Base-by-base conservation (phyloP, 768 basidiomycete genomes). In the Lactarius quietus region DNA sequence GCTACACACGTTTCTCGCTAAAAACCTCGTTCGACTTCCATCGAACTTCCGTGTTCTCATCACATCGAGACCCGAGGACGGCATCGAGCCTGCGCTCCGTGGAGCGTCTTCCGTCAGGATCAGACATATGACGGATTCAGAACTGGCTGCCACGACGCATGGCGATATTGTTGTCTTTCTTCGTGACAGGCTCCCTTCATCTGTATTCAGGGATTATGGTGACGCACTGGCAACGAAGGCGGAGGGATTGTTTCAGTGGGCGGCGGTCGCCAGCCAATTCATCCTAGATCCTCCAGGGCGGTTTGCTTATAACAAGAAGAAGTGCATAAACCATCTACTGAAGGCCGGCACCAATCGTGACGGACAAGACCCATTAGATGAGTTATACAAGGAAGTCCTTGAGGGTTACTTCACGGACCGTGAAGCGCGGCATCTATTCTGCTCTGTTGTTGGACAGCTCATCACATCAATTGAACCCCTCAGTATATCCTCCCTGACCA, bases 391-490 rank as follows among this genome's bases (percentile, higher is more conserved):
- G 23, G 26, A 23, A 8, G 20, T 60, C 10, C 59, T 60, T 18
- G 20, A 31, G 31, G 33, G 14, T n/a, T 35, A 48, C 59, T 51
- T 60, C 20, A 23, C 23, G 15, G 38, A 29, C 18, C 39, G 26
- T 23, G 9, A 60, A 43, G 2, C 38, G 15, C 39, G 20, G 31
- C 12, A 20, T 51, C 31, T 52, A 31, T 60, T 60, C 29, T 45
- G 59, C 26, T 36, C 23, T 14, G 59, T 51, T 10, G 12, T 60
- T 20, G 59, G 59, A 45, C 59, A 60, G 14, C 43, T 60, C 26
- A 7, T 60, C 9, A 20, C 59, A n/a, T 28, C 59, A 0, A 48
- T 48, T 26, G 45, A 48, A 48, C 45, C 45, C 6, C 45, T 48
- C 23, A 48, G 23, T 26, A 6, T 48, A n/a, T 10, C 2, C 23